A percentile compares a stretch with the other conserved stretches of the same genome.
These are phyloP conservation scores for Pleurotus platypus DNA, from an alignment of 768 basidiomycete genomes.

Conservation along the genomic window DNA sequence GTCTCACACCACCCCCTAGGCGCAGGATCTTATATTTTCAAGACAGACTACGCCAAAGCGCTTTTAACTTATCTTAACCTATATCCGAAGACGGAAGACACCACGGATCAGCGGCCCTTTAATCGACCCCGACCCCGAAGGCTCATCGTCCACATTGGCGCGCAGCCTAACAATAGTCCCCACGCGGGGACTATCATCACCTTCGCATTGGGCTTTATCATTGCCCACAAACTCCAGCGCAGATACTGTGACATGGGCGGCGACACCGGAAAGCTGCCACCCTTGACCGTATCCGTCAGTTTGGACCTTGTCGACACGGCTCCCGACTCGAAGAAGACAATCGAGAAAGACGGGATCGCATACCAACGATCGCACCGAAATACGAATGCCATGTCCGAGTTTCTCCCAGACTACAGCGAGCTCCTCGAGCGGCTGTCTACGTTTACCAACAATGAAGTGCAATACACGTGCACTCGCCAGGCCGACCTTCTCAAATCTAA, in stretches of 20 bases:
- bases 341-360: slow-evolving; percentile 11
- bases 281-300: slow-evolving; percentile 13
- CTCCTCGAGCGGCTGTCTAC: slow-evolving; percentile 12
- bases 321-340: slow-evolving; percentile 10
- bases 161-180: slow-evolving; percentile 29
- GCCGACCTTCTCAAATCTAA: slow-evolving; percentile 12
- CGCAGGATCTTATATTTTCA: slow-evolving; percentile 19
- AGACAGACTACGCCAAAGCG: slow-evolving; percentile 8
- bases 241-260: neutral
- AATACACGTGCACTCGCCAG: slow-evolving; percentile 16
- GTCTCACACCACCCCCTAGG: slow-evolving; percentile 21
- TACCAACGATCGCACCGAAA: slow-evolving; percentile 23
- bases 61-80: slow-evolving; percentile 10
- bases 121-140: neutral
- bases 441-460: slow-evolving; percentile 9
- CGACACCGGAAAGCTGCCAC: neutral
- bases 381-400: slow-evolving; percentile 13
- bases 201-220: slow-evolving; percentile 21
- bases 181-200: slow-evolving; percentile 25
- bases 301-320: slow-evolving; percentile 27
- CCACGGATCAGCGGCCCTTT: neutral
- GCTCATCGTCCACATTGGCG: slow-evolving; percentile 18
- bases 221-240: slow-evolving; percentile 17
- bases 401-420: slow-evolving; percentile 19
- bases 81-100: neutral